Percentiles rank a stretch among this genome's conserved stretches.
phyloP scores from a whole-genome alignment of 148 eudicot genomes.

The Fagopyrum tataricum region DNA sequence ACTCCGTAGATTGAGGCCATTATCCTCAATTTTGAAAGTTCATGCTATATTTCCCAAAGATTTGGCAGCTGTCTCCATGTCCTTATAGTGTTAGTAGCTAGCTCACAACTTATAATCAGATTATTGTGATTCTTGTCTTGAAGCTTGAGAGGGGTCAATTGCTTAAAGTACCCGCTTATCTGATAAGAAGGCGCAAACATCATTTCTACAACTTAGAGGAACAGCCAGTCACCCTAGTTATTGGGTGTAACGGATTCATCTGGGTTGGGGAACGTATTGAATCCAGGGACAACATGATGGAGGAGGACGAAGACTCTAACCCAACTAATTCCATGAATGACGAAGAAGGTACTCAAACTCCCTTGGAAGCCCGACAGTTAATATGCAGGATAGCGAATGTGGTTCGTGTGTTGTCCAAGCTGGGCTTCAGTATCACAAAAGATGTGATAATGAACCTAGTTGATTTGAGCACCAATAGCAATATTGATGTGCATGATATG shows the following conservation, averaged over 20 bases:
- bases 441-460: slow-evolving; percentile 53
- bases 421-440: slow-evolving; percentile 59
- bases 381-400: slow-evolving; percentile 87
- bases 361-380: slow-evolving; percentile 50
- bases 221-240: slow-evolving; percentile 57
- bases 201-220: slow-evolving; percentile 73
- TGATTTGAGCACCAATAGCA: slow-evolving; percentile 42
- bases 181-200: slow-evolving; percentile 79
- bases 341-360: slow-evolving; percentile 40
- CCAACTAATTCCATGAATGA: slow-evolving; percentile 23
- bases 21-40: too few relatives aligned
- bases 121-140: slow-evolving; percentile 5
- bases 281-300: slow-evolving; percentile 51
- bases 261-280: slow-evolving; percentile 86
- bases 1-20: too few relatives aligned
- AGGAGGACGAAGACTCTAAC: slow-evolving; percentile 31
- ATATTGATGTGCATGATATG: slow-evolving; percentile 73
- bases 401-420: slow-evolving; percentile 49
- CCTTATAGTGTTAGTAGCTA: too few relatives aligned
- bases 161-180: slow-evolving; percentile 62
- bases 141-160: slow-evolving; percentile 87
- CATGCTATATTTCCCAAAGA: too few relatives aligned
- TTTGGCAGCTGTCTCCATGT: too few relatives aligned
- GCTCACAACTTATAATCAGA: background rate
- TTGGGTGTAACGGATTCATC: slow-evolving; percentile 84